Evolutionary conservation across 2,329 filamentous ascomycete species (phyloP).

Genomic region (Penicillium sp.): DNA sequence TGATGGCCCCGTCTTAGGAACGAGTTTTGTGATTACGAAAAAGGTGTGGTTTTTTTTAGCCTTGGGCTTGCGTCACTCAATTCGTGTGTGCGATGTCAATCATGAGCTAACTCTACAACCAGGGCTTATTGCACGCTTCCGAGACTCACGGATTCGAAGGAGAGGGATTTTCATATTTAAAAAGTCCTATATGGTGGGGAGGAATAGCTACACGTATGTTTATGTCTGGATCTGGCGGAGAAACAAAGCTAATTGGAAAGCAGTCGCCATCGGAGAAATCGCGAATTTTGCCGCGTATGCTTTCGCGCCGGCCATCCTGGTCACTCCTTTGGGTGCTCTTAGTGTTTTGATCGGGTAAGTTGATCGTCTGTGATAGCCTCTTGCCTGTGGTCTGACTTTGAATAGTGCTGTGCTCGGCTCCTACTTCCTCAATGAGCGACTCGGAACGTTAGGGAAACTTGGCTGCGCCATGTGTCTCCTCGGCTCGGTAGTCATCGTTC

Average conservation of each 20-base stretch:
- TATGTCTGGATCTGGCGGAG: slow-evolving; percentile 1
- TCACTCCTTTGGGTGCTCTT: slow-evolving; percentile 88
- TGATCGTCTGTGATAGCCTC: not conserved
- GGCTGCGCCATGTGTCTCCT: slow-evolving; percentile 95
- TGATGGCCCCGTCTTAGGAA: slow-evolving; percentile 53
- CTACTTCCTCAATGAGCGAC: slow-evolving; percentile 85
- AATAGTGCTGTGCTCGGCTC: slow-evolving; percentile 79
- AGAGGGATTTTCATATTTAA: slow-evolving; percentile 90
- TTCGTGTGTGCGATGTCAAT: not conserved
- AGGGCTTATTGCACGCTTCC: slow-evolving; percentile 87
- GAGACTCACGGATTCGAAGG: slow-evolving; percentile 94
- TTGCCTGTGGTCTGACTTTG: slow-evolving; percentile 17
- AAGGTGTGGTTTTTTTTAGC: slow-evolving; percentile 62
- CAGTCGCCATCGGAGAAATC: slow-evolving; percentile 87
- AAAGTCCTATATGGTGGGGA: slow-evolving; percentile 95
- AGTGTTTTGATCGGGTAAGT: slow-evolving; percentile 80
- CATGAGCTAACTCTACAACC: slow-evolving; percentile 19
- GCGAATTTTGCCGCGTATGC: slow-evolving; percentile 98
- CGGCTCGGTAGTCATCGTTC: slow-evolving; percentile 92
- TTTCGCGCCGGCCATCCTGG: slow-evolving; percentile 96
- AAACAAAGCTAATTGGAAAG: not conserved
- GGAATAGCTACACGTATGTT: slow-evolving; percentile 80
- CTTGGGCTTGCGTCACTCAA: not conserved
- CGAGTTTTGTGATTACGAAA: slow-evolving; percentile 98
- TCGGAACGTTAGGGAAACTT: slow-evolving; percentile 87